Evolutionary conservation across 2,329 filamentous ascomycete species (phyloP), one percentile per base, ranked within the genome.

Genomic region (Thelonectria rubi): DNA sequence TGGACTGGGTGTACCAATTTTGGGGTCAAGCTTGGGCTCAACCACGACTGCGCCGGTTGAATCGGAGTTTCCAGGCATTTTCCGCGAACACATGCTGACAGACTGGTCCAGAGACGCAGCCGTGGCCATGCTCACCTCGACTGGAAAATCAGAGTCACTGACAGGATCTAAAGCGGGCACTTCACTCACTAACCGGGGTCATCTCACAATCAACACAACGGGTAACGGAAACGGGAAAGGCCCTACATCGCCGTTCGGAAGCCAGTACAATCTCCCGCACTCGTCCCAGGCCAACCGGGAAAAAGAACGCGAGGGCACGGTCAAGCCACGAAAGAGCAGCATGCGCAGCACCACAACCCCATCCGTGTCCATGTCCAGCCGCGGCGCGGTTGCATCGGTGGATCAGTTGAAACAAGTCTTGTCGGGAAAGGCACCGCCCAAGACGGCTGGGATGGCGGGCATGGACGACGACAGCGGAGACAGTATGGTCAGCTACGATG

Each of bases 41-140:
- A 78, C 71, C 55, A 77, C 78, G 9, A 72, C 76, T 2, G 62
- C 74, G 54, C 74, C 80, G 20, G 71, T 72, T 5, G 80, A 83
- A 37, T 76, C 78, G n/a, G 84, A 89, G 59, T 80, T 97, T 2
- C 91, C 93, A 0, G 75, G 80, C 15, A 82, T 81, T 26, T 86
- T 93, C 68, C 88, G 85, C 66, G 91, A 95, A 64, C 86, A 92
- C 67, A 91, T 97, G 85, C 79, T 93, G 59, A 81, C 86, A 18
- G 86, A 91, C 49, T 97, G 94, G 94, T 90, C 88, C 40, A 88
- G 89, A 72, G 93, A 97, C 20, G 78, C 82, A 14, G 91, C 91
- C 32, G 80, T 95, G 54, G 85, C 88, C 11, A 82, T 86, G 39
- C 84, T 92, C 50, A 87, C 91, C 61, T 87, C 91, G 57, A 86